phyloP scores from a whole-genome alignment of 2,329 filamentous ascomycete species.

The Sporothrix pseudoabietina region DNA sequence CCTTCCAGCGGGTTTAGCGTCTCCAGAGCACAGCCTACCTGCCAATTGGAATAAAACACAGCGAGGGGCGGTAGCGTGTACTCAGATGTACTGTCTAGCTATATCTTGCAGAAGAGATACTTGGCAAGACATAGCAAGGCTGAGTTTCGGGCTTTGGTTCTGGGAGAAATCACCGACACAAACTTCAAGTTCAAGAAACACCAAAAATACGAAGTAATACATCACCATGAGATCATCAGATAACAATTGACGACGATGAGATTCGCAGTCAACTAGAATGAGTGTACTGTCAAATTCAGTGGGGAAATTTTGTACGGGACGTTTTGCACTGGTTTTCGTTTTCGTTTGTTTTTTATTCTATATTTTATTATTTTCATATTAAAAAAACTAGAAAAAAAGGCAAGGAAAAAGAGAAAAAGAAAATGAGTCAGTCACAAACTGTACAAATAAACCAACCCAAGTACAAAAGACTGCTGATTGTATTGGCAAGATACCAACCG shows the following conservation, averaged over 20 bases:
- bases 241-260: not conserved
- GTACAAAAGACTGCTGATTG: not conserved
- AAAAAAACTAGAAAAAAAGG: not conserved
- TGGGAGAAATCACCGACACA: not conserved
- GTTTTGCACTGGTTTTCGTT: no score
- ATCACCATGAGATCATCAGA: not conserved
- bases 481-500: not conserved
- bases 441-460: not conserved
- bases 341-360: no score
- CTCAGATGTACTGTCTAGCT: not conserved
- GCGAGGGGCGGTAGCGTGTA: not conserved
- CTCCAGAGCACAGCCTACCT: not conserved
- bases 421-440: not conserved
- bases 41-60: not conserved
- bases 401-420: not conserved
- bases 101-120: not conserved
- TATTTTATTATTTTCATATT: no score
- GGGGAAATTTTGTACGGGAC: no score
- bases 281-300: no score
- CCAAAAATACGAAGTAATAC: not conserved
- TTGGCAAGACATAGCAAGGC: not conserved
- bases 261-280: no score
- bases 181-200: not conserved
- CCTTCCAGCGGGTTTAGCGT: conserved; percentile 4
- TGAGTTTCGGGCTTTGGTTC: not conserved